Percentiles rank a stretch among this genome's conserved stretches.
These are phyloP conservation scores for Cardiospermum halicacabum DNA, from an alignment of 345 rosid species.

Conservation along the genomic window DNA sequence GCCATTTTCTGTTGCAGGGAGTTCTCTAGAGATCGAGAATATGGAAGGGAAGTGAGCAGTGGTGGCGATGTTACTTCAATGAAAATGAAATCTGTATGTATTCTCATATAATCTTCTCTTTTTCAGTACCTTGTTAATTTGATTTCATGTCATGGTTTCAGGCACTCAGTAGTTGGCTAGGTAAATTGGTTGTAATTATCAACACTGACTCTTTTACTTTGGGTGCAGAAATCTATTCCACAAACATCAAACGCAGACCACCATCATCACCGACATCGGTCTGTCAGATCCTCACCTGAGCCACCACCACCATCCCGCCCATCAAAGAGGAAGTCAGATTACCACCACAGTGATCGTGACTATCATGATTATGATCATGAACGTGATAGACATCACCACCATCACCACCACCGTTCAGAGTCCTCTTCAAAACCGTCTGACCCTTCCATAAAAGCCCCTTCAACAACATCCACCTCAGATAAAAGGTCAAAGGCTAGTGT, in stretches of 20 bases:
- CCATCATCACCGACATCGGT: conserved; percentile 38
- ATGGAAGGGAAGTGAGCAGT: conserved; percentile 61
- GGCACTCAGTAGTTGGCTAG: background rate
- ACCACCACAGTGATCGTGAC: conserved; percentile 34
- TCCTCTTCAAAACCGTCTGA: conserved; percentile 33
- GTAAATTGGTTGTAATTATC: background rate
- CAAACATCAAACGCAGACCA: conserved; percentile 34
- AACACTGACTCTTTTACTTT: background rate
- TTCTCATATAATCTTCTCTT: conserved; percentile 10
- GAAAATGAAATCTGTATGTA: conserved; percentile 58
- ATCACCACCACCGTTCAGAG: conserved; percentile 33
- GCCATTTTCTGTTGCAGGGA: conserved; percentile 45
- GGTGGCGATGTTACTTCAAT: conserved; percentile 35
- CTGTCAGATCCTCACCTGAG: conserved; percentile 48
- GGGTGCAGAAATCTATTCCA: conserved; percentile 37
- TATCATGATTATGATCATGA: conserved; percentile 35
- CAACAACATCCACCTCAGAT: conserved; percentile 25
- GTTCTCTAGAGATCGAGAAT: conserved; percentile 64
- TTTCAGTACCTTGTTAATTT: background rate
- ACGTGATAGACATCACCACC: conserved; percentile 26
- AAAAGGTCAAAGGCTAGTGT: conserved; percentile 62
- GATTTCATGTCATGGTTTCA: conserved; percentile 9
- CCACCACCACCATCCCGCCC: conserved; percentile 50
- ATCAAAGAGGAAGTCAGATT: conserved; percentile 60
- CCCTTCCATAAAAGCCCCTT: conserved; percentile 25